phyloP scores from a whole-genome alignment of 495 filamentous ascomycete species.

The Durotheca rogersii region DNA sequence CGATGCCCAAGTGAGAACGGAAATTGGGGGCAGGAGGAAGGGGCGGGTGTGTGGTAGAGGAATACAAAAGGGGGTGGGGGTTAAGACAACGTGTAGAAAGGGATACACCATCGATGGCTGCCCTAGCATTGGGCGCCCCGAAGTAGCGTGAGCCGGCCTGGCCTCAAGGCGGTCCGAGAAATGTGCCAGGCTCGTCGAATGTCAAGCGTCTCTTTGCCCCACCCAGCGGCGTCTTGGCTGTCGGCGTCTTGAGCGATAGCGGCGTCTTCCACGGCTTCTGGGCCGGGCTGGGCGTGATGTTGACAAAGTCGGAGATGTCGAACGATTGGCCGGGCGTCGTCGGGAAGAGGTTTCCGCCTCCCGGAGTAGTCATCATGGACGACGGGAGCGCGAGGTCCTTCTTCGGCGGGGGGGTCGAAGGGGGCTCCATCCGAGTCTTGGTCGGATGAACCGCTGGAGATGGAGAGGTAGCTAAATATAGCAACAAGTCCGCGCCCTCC shows the following conservation, averaged over 20 bases:
- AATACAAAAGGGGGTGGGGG: slow-evolving; percentile 4
- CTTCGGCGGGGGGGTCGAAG: slow-evolving; percentile 85
- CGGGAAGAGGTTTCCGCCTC: slow-evolving; percentile 61
- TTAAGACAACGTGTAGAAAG: neutral
- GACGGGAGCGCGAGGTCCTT: slow-evolving; percentile 70
- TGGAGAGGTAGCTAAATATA: slow-evolving; percentile 91
- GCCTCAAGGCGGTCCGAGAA: slow-evolving; percentile 1
- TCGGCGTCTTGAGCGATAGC: slow-evolving; percentile 42
- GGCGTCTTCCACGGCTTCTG: slow-evolving; percentile 80
- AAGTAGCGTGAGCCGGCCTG: neutral
- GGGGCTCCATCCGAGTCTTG: slow-evolving; percentile 60
- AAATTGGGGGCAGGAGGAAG: neutral
- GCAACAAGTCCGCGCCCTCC: slow-evolving; percentile 85
- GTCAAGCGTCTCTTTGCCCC: slow-evolving; percentile 45
- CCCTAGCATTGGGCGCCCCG: neutral
- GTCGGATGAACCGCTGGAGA: slow-evolving; percentile 64
- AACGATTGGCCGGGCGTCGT: slow-evolving; percentile 67
- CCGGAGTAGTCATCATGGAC: slow-evolving; percentile 87
- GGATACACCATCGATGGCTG: slow-evolving; percentile 1
- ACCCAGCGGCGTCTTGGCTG: slow-evolving; percentile 45
- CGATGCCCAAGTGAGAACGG: neutral
- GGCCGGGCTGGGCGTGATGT: slow-evolving; percentile 92
- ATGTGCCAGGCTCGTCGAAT: slow-evolving; percentile 44
- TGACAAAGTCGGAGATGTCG: slow-evolving; percentile 96
- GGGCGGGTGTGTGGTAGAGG: neutral